A percentile compares a stretch with the other conserved stretches of the same genome.
Evolutionary conservation across 1,284 basidiomycete species (phyloP).

Genomic region (Ceratobasidium sp.): DNA sequence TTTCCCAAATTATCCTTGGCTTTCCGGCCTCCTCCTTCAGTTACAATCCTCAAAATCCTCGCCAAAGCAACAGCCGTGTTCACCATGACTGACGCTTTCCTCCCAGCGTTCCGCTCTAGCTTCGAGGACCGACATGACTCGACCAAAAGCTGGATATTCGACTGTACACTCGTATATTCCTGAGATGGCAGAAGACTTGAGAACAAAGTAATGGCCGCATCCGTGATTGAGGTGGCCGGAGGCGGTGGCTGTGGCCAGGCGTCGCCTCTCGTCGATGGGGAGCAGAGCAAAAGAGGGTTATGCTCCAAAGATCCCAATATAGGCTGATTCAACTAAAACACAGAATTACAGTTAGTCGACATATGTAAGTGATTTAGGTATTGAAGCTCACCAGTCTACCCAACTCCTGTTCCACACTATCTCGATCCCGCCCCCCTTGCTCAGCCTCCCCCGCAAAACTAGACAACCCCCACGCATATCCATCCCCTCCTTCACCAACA

Average conservation of each 20-base stretch:
- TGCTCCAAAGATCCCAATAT: slow-evolving; percentile 90
- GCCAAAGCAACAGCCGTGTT: slow-evolving; percentile 88
- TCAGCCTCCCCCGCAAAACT: slow-evolving; percentile 67
- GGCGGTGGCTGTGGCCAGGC: slow-evolving; percentile 77
- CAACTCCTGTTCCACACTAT: slow-evolving; percentile 81
- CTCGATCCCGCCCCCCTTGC: slow-evolving; percentile 79
- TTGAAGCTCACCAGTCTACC: slow-evolving; percentile 79
- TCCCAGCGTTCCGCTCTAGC: slow-evolving; percentile 89
- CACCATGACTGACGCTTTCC: slow-evolving; percentile 88
- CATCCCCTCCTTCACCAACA: slow-evolving; percentile 85
- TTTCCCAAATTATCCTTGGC: slow-evolving; percentile 79
- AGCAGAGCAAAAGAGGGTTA: slow-evolving; percentile 83
- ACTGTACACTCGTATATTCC: slow-evolving; percentile 76
- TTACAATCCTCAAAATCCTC: slow-evolving; percentile 76
- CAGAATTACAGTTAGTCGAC: too few relatives aligned
- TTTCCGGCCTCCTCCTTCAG: slow-evolving; percentile 65
- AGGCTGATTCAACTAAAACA: slow-evolving; percentile 76
- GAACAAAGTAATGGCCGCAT: slow-evolving; percentile 91
- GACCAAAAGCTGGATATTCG: slow-evolving; percentile 78
- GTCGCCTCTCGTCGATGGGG: slow-evolving; percentile 59
- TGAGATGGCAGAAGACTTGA: slow-evolving; percentile 84
- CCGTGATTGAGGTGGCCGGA: slow-evolving; percentile 86
- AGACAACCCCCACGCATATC: slow-evolving; percentile 94
- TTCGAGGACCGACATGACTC: slow-evolving; percentile 81
- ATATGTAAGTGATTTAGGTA: too few relatives aligned